Evolutionary conservation across 108 stramenopile genomes (phyloP).

Genomic region (Skeletonema tropicum): DNA sequence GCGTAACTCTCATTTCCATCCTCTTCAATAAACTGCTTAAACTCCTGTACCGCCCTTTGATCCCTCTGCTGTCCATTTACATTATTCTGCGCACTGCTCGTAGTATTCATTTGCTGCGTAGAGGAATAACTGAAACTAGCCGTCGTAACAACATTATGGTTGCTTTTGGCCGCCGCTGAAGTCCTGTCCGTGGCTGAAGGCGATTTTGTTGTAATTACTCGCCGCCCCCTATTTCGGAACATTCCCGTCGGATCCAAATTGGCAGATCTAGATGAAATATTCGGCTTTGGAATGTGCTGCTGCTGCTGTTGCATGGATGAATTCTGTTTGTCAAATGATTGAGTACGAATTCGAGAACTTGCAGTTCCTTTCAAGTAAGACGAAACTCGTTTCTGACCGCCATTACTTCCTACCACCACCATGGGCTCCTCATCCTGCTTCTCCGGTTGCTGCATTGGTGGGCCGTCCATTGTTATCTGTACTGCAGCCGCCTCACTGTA

Average conservation of each 20-base stretch:
- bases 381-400: not conserved
- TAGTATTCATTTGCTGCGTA: not conserved
- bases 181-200: not conserved
- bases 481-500: too few species aligned
- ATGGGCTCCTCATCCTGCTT: not conserved
- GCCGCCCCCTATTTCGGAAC: conserved; percentile 50
- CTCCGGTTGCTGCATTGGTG: not conserved
- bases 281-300: not conserved
- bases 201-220: conserved; percentile 13
- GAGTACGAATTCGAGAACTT: not conserved
- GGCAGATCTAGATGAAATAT: not conserved
- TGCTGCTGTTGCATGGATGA: not conserved
- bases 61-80: not conserved
- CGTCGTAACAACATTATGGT: not conserved
- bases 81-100: not conserved
- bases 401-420: not conserved
- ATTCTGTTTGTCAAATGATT: not conserved
- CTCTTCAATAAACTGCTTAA: not conserved
- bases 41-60: not conserved
- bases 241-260: conserved; percentile 49
- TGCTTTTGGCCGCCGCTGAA: not conserved
- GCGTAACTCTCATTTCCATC: not conserved
- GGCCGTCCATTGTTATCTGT: not conserved
- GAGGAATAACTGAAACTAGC: not conserved
- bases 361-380: not conserved